Evolutionary conservation across 2,329 filamentous ascomycete genomes (phyloP), one percentile per base, ranked within the genome.

Genomic region (Amesomyces nigricolor): DNA sequence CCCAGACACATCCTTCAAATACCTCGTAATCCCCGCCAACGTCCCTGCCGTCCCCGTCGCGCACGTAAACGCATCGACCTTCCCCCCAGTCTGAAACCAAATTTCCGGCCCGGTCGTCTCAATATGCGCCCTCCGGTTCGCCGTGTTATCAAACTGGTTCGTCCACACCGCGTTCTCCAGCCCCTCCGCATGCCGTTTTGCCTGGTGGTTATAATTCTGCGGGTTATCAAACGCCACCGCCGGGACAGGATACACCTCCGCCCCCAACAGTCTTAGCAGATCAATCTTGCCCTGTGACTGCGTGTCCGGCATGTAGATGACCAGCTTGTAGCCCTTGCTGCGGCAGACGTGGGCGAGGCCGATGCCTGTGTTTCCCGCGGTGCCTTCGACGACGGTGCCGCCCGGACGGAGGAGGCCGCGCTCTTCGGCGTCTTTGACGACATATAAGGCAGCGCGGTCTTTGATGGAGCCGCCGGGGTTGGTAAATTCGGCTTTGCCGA

Each of bases 241-340:
- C 14, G 94, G 94, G 0, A 99, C 94, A 16, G 94, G 91, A 74
- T 95, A 88, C 35, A 99, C 94, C 72, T 97, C 91, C 26, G 94
- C 94, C 62, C 94, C 94, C 9, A 99, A 81, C 37, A 97, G 78
- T 8, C 92, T 82, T 61, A 99, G 78, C 51, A 99, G 80, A 71
- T 97, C 94, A 69, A 99, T 89, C 78, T 99, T 99, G 70, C 91
- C 94, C 75, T 96, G 92, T 17, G 91, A 95, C 75, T 97, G 94
- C 47, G 92, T 97, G 78, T 99, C 88, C 66, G 94, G 94, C 94
- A 99, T 97, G 83, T 97, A 99, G 70, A 99, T 99, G 68, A 97
- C 91, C 49, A 96, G 85, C 70, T 87, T 87, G 80, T 99, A 97
- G 40, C 92, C 94, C 66, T 87, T 87, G 38, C 87, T 89, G 58